Evolutionary conservation across 2,329 filamentous ascomycete species (phyloP).

Genomic region (Sclerotinia subarctica): DNA sequence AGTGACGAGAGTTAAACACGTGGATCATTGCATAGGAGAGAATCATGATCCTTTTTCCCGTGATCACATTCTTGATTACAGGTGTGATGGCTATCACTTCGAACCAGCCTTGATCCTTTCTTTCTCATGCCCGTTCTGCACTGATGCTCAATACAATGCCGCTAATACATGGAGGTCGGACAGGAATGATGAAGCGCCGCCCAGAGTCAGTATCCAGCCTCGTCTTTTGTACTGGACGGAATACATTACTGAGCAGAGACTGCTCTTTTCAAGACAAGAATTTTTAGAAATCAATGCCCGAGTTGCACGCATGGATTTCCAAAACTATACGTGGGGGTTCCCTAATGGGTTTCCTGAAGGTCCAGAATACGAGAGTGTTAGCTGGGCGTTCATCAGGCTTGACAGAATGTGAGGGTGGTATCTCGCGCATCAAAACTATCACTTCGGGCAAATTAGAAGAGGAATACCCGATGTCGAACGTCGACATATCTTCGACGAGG

Average conservation of each 20-base stretch:
- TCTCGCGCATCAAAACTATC: background rate
- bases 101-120: background rate
- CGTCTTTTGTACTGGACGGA: background rate
- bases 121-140: background rate
- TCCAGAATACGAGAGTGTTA: background rate
- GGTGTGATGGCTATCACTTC: background rate
- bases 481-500: background rate
- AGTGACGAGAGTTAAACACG: background rate
- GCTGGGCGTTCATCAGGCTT: background rate
- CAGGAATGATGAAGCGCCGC: background rate
- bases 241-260: background rate
- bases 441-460: background rate
- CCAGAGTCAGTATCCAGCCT: background rate
- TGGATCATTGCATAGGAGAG: background rate
- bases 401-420: background rate
- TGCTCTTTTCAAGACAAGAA: background rate
- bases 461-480: background rate
- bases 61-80: background rate
- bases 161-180: background rate
- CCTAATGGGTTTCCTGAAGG: background rate
- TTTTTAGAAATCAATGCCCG: background rate
- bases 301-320: background rate
- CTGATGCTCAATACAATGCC: background rate
- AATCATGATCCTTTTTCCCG: background rate
- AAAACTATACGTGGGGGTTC: background rate